phyloP scores from a whole-genome alignment of 169 alveolate species.

The Theileria luwenshuni region DNA sequence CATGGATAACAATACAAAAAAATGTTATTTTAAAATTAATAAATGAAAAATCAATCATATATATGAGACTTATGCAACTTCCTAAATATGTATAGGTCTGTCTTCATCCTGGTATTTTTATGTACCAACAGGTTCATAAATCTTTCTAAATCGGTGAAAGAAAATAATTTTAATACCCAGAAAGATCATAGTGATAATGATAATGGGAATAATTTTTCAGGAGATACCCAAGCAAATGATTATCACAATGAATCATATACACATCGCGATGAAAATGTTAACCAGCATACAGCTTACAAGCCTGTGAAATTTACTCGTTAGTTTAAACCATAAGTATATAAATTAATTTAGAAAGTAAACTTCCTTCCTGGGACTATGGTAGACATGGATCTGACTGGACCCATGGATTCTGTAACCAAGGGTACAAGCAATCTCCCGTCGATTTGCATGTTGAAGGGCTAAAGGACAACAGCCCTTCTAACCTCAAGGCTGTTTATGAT shows the following conservation, averaged over 20 bases:
- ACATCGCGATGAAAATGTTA: constrained; percentile 2
- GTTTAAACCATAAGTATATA: not conserved
- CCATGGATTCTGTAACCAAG: constrained; percentile 72
- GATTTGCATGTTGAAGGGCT: constrained; percentile 78
- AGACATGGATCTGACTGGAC: constrained; percentile 82
- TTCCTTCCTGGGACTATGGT: constrained; percentile 68
- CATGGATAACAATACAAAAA: no score
- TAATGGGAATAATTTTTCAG: not conserved
- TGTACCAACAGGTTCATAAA: no score
- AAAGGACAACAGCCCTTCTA: constrained; percentile 59
- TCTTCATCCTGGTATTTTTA: not conserved
- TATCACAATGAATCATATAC: not conserved
- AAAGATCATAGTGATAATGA: not conserved
- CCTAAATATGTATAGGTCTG: not conserved
- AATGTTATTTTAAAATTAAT: no score
- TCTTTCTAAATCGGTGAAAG: not conserved
- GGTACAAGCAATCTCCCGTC: constrained; percentile 81
- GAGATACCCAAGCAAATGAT: constrained; percentile 17
- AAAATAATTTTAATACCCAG: not conserved
- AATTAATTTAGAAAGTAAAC: not conserved
- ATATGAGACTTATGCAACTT: not conserved
- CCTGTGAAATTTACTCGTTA: not conserved
- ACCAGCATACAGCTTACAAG: not conserved
- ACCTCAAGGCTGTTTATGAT: constrained; percentile 67
- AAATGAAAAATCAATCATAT: not conserved